Evolutionary conservation across 139 green algal species (phyloP).

Genomic region (Chlorella sp.): DNA sequence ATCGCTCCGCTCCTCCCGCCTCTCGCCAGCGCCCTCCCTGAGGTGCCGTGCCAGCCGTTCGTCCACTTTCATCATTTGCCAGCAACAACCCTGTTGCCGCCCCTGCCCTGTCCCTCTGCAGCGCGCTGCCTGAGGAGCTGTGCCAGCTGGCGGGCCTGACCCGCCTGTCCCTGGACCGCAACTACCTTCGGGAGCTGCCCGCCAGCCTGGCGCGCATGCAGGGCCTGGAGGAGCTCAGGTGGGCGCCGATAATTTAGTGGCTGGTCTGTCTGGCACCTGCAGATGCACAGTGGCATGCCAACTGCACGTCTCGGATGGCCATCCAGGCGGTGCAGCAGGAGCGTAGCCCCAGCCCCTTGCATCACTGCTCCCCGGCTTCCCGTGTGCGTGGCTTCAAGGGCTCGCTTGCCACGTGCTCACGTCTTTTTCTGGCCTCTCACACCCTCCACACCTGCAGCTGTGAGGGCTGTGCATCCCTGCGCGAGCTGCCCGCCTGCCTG

Average conservation of each 20-base stretch:
- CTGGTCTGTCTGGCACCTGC: too few relatives aligned
- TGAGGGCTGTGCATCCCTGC: conserved; percentile 20
- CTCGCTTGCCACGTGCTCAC: too few relatives aligned
- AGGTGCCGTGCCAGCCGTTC: too few relatives aligned
- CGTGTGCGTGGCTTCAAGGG: too few relatives aligned
- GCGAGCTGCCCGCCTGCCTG: not conserved
- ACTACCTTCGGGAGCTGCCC: conserved; percentile 16
- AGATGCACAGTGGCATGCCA: too few relatives aligned
- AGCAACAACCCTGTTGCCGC: not conserved
- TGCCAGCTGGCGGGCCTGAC: conserved; percentile 2
- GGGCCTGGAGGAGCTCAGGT: not conserved
- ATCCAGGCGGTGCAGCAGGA: not conserved
- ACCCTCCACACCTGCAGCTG: not conserved
- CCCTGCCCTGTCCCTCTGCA: not conserved
- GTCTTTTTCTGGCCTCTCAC: not conserved
- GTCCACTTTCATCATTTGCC: too few relatives aligned
- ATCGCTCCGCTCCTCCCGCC: too few relatives aligned
- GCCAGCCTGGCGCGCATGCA: not conserved
- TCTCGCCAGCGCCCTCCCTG: too few relatives aligned
- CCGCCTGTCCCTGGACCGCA: conserved; percentile 20
- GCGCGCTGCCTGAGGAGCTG: not conserved
- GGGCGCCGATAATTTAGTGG: not conserved
- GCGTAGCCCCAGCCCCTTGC: too few relatives aligned
- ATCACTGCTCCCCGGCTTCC: too few relatives aligned
- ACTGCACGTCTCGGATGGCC: too few relatives aligned